Evolutionary conservation across 805 yeast genomes (phyloP).

Genomic region (Schwanniomyces pseudopolymorphus): DNA sequence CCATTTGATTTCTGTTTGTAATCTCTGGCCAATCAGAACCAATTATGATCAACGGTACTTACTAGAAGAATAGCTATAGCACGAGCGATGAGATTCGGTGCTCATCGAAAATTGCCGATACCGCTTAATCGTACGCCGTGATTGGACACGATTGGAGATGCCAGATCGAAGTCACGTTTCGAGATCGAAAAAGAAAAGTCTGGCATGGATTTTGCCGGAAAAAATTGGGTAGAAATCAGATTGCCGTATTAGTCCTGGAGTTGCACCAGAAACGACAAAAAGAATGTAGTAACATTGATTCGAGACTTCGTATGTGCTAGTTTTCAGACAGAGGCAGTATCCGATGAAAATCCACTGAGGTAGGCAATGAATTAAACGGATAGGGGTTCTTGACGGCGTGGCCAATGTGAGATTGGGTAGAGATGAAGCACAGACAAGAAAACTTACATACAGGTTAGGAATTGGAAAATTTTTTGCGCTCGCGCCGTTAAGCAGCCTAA

Average conservation of each 20-base stretch:
- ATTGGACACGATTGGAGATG: not conserved
- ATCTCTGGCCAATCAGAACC: constrained; percentile 6
- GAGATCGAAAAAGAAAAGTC: not conserved
- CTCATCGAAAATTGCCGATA: constrained; percentile 3
- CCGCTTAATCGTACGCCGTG: not conserved
- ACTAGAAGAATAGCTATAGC: not conserved
- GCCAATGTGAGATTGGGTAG: no score
- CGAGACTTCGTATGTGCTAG: no score
- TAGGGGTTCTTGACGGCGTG: no score
- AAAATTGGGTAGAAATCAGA: not conserved
- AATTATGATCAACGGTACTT: constrained; percentile 3
- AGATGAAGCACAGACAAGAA: no score
- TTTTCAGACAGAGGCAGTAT: no score
- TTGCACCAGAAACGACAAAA: not conserved
- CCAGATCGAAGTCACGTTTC: not conserved
- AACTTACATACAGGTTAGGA: no score
- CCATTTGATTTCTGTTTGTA: constrained; percentile 1
- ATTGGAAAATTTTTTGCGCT: no score
- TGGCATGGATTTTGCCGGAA: not conserved
- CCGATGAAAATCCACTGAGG: no score
- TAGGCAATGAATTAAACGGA: no score
- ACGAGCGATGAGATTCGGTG: not conserved
- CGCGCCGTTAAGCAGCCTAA: not conserved
- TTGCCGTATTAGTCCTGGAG: not conserved
- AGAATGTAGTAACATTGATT: no score